Base-by-base conservation (phyloP, 2,329 filamentous ascomycete genomes). In the Xylaria sp. region DNA sequence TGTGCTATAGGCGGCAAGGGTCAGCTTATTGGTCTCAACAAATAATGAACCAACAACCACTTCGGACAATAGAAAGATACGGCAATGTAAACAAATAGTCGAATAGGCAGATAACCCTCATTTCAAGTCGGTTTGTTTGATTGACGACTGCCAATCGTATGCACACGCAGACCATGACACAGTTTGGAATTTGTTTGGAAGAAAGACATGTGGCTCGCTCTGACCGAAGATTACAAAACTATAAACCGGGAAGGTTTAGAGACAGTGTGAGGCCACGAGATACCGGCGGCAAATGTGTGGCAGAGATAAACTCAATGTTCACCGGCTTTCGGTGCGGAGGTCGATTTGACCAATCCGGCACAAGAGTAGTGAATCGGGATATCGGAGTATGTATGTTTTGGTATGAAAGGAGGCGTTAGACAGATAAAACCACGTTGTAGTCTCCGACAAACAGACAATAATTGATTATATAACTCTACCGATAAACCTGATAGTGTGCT, bases 131-230 rank as follows among this genome's bases (percentile, higher is more conserved):
- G 25, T 33, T 45, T 51, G 19, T 31, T 17, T 37, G 17, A 21
- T 14, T 8, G 31, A 38, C 23, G 42, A 15, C 38, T 35, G 11
- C 12, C 23, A 8, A 21, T 8, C n/a, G 9, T 19, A 25, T 37
- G 5, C 14, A 17, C 28, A 25, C 42, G n/a, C n/a, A n/a, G n/a
- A 4, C n/a, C 25, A 25, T 60, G n/a, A n/a, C 19, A 42, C 35
- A n/a, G 57, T 49, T 46, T 33, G 23, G 37, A 45, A n/a, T 21
- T 12, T 19, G 61, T 60, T 49, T 52, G 59, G 37, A 19, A 14
- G n/a, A 38, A 31, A 65, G 63, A 65, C 63, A 65, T 60, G 63
- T 57, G 63, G 42, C 28, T 65, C 60, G 63, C 55, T 8, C 50
- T 46, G 37, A 23, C 63, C 55, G 63, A 60, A 2, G 11, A n/a